Evolutionary conservation across 345 rosid species (phyloP), one percentile per base, ranked within the genome.

Genomic region (Eucalyptus pumila): DNA sequence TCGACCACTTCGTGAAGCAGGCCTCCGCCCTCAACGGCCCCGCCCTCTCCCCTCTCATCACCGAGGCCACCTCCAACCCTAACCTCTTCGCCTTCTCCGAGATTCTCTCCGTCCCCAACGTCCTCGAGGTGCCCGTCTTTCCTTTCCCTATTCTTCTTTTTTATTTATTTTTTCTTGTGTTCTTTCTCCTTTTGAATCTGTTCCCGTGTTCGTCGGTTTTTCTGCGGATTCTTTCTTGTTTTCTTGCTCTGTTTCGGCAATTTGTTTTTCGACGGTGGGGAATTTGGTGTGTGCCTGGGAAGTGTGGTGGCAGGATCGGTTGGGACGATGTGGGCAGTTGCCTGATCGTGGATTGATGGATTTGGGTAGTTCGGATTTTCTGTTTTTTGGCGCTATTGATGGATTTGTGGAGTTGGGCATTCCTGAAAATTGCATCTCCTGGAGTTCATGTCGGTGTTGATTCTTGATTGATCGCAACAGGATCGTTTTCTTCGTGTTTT

Each of bases 11-110:
- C 88, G 93, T 95, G 32, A 93, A 91, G 87, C 94, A 93, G 91
- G 95, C 96, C 80, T 93, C 96, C 87, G 49, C 90, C 62, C 93
- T 90, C 58, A 92, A 92, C 30, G 99, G 93, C 86, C 89, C 97
- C 24, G 92, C 93, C 19, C 94, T 96, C n/a, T 90, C 87, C 15
- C 72, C 96, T 48, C 88, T 97, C 90, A 88, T 97, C 83, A 85
- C 92, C 49, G 98, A 96, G 90, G 99, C 97, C 90, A 96, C 99
- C 80, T 96, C 99, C 89, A 94, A 97, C 85, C 96, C 98, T 32
- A 95, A 93, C 45, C 99, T 97, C 90, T 97, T 96, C 86, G 98
- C 97, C 88, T 97, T 97, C 95, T 96, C 99, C 32, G 99, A 97
- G 96, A 97, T 97, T 94, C 96, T 97, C 90, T 93, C 94, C 30